These are phyloP conservation scores for Penicillium verhagenii DNA, from an alignment of 495 filamentous ascomycete species.

Conservation along the genomic window DNA sequence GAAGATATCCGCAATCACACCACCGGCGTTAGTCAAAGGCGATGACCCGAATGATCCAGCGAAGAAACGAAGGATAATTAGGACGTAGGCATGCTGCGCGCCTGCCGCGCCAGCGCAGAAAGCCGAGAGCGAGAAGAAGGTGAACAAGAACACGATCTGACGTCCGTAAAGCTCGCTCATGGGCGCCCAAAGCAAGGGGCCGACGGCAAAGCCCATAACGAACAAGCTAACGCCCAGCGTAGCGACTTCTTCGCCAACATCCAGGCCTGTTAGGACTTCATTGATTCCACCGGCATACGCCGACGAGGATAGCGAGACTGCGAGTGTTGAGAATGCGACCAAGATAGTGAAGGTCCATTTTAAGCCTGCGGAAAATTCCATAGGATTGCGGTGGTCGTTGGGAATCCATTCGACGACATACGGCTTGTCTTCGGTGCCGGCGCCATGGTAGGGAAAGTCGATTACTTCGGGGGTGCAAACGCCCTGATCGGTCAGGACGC, in stretches of 20 bases:
- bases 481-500: conserved; percentile 26
- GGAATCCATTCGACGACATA: conserved; percentile 66
- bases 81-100: neutral
- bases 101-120: conserved; percentile 4
- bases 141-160: conserved; percentile 1
- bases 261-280: neutral
- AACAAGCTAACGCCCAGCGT: conserved; percentile 2
- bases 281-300: conserved; percentile 5
- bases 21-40: conserved; percentile 2
- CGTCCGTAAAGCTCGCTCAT: conserved; percentile 6
- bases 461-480: conserved; percentile 42
- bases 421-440: conserved; percentile 62
- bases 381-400: conserved; percentile 61
- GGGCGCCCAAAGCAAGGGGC: conserved; percentile 6
- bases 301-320: conserved; percentile 4
- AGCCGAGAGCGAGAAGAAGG: neutral
- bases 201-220: conserved; percentile 6
- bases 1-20: conserved; percentile 11
- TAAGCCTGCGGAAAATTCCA: conserved; percentile 47
- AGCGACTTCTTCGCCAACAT: conserved; percentile 5
- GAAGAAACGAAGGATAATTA: conserved; percentile 7
- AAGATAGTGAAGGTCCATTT: conserved; percentile 42
- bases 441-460: conserved; percentile 50
- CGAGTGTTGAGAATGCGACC: conserved; percentile 3
- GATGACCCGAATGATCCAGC: conserved; percentile 8